Evolutionary conservation across 495 filamentous ascomycete genomes (phyloP), one percentile per base, ranked within the genome.

Genomic region (Lineolata rhizophorae): DNA sequence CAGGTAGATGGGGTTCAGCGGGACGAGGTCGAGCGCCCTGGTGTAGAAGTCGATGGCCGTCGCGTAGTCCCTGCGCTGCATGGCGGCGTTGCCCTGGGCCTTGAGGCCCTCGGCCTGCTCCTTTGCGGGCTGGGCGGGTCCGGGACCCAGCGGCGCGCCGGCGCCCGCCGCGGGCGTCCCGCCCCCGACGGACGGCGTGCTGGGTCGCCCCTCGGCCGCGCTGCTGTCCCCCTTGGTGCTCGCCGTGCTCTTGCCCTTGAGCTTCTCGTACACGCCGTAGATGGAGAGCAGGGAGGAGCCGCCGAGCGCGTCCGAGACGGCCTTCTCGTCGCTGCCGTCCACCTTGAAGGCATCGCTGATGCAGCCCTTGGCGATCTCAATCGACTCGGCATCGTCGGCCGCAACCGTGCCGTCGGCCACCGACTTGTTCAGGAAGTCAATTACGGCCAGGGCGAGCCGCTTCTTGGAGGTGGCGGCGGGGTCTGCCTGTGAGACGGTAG

Each of bases 291-390:
- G 75, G 43, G 70, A 82, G 56, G 93, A 81, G 40, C 67, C 60
- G 46, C 77, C 83, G 41, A 87, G 51, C 40, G 84, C 83, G 42
- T 74, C 67, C 37, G 67, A 58, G 34, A 84, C 58, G 40, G 81
- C 75, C 35, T 70, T 58, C 41, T 64, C 56, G 55, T 92, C 71
- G 38, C 63, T 54, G 12, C 82, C 73, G 60, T 95, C 82, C 37
- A 97, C 77, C 50, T 82, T 77, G 67, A 94, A 97, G 47, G 72
- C 73, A 47, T 94, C 85, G 32, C 72, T 67, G 53, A 97, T 97
- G 60, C 83, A 94, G 53, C 79, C 76, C 47, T 72, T 63, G 35
- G 87, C 87, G 20, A 95, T 72, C 42, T 95, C 85, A 48, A 97
- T 76, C 31, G 70, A 77, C 49, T 95, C 87, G 37, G 69, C 62